Base-by-base conservation (phyloP, 2,329 filamentous ascomycete genomes). In the Sarocladiaceae sp. region DNA sequence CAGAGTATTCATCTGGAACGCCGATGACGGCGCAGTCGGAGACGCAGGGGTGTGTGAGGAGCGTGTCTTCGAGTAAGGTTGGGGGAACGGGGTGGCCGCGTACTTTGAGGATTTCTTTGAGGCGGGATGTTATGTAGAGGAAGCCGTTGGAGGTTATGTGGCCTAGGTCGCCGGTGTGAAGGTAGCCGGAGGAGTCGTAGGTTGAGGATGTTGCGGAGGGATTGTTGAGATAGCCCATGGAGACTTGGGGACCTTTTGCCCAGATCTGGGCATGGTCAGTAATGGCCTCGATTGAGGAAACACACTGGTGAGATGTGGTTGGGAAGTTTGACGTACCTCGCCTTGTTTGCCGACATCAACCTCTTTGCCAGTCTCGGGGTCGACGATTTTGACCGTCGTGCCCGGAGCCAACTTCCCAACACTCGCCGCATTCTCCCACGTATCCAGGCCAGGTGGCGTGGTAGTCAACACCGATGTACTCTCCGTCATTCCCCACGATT, bases 91-190 rank as follows among this genome's bases (percentile, higher is more conserved):
- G 88, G 51, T 83, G 71, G 47, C 87, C 87, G 8, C 29, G 29
- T 10, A 33, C 29, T 33, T 91, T 91, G 75, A 96, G 95, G 50
- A 96, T 76, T 71, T 96, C 90, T 77, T 96, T 96, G 72, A 95
- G 95, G 51, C 90, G 79, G n/a, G 90, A 90, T 0, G 90, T 95
- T 69, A 96, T 93, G 63, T 88, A 78, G 11, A 96, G 74, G 64
- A 94, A 95, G 54, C 89, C 88, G 59, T 94, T 88, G 53, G 82
- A 72, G 62, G 95, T 90, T 65, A 83, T 78, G 71, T 87, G 88
- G 48, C 90, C 90, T 68, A 95, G 89, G 64, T 96, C 90, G 5
- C 90, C 90, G 0, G 90, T 95, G 59, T 90, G 81, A 80, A 96
- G 95, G 73, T 89, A 95, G 10, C 88, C 87, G n/a, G 76, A 75